Percentiles rank a stretch among this genome's conserved stretches.
Conservation (phyloP, 202 grass and related monocot genomes). For the Panicum virgatum region DNA sequence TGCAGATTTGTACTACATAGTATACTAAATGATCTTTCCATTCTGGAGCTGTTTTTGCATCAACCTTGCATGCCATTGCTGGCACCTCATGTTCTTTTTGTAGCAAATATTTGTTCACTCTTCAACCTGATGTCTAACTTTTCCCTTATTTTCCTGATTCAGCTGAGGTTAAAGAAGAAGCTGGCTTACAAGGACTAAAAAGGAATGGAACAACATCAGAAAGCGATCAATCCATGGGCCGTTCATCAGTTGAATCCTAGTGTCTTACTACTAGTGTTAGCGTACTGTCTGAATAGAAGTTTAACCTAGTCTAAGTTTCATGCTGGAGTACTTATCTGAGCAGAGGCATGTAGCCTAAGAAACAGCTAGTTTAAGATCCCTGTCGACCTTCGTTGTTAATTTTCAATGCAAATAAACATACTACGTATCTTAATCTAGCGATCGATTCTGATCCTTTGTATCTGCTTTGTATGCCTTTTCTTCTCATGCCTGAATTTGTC, state of each 20-base stretch:
- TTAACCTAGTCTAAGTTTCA: not conserved
- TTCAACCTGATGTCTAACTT: not conserved
- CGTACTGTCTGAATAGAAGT: not conserved
- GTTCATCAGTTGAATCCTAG: not conserved
- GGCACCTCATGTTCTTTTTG: not conserved
- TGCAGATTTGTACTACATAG: not conserved
- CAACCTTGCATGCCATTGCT: not conserved
- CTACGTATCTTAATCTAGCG: not conserved
- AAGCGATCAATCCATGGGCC: not conserved
- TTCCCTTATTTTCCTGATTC: not conserved
- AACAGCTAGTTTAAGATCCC: not conserved
- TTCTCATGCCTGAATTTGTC: not conserved
- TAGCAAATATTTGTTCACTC: not conserved
- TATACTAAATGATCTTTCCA: not conserved
- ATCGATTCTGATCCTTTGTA: not conserved
- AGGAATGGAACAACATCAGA: not conserved
- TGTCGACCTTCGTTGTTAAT: not conserved
- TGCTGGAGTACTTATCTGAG: not conserved
- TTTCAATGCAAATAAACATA: not conserved
- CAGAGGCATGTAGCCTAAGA: not conserved
- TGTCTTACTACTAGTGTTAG: not conserved
- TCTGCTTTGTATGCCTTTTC: not conserved
- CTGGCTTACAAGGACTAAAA: not conserved
- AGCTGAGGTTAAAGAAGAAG: conserved; percentile 28
- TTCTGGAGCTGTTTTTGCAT: not conserved